Percentiles rank a stretch among this genome's conserved stretches.
Conservation (phyloP, 371 early-diverging fungal species). For the Mortierella polycephala region DNA sequence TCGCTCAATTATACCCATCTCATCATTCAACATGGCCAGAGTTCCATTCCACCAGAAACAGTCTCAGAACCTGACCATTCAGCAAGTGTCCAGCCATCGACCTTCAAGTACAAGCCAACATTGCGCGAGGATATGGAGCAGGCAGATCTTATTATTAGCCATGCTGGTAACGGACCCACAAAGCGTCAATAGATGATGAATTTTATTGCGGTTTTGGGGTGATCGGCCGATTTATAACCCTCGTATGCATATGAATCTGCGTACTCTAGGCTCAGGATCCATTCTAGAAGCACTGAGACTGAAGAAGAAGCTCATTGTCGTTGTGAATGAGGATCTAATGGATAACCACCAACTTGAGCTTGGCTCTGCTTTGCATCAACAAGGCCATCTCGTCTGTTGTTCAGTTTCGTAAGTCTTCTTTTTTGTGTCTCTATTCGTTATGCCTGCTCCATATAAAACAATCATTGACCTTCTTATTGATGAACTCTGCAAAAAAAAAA, state of each 20-base stretch:
- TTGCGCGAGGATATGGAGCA: constrained; percentile 64
- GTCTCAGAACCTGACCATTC: background rate
- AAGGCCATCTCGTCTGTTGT: constrained; percentile 65
- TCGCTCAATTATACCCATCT: constrained; percentile 65
- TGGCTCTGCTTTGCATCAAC: constrained; percentile 71
- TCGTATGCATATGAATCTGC: background rate
- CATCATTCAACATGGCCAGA: constrained; percentile 81
- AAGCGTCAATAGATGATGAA: too few relatives aligned
- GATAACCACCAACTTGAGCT: constrained; percentile 92
- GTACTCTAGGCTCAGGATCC: constrained; percentile 76
- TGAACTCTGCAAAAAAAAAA: background rate
- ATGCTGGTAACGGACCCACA: constrained; percentile 66
- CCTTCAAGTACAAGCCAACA: constrained; percentile 72
- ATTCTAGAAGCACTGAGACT: constrained; percentile 81
- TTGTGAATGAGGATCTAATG: constrained; percentile 81
- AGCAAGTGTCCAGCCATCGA: constrained; percentile 47
- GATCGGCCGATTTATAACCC: background rate
- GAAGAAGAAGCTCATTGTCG: constrained; percentile 76
- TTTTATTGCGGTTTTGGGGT: too few relatives aligned
- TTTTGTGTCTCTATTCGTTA: background rate
- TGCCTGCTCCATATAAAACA: too few relatives aligned
- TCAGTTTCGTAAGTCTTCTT: constrained; percentile 54
- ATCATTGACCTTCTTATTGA: background rate
- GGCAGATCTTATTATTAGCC: constrained; percentile 76
- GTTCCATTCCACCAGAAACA: constrained; percentile 19